Evolutionary conservation across 2,329 filamentous ascomycete species (phyloP).

Genomic region (Zasmidium citrigriseum): DNA sequence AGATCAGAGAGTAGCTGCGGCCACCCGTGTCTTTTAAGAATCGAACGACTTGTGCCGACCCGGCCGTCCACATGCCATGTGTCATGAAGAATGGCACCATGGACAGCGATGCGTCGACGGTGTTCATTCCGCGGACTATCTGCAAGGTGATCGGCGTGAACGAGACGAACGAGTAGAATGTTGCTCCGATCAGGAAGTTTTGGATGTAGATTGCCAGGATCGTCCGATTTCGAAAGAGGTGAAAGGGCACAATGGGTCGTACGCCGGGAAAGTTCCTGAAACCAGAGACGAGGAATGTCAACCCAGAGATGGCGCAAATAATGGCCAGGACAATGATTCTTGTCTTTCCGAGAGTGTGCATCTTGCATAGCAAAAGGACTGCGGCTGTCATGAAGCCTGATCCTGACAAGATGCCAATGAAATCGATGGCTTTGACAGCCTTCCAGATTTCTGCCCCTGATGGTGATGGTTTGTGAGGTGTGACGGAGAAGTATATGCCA

Average conservation of each 20-base stretch:
- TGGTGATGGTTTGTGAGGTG: too few species aligned
- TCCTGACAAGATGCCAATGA: too few species aligned
- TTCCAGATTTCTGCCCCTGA: too few species aligned
- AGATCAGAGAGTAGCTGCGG: slow-evolving; percentile 20
- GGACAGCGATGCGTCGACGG: slow-evolving; percentile 11
- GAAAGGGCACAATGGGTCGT: slow-evolving; percentile 26
- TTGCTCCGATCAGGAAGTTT: slow-evolving; percentile 24
- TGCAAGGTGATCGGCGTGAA: slow-evolving; percentile 24
- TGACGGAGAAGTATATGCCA: too few species aligned
- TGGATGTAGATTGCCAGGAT: slow-evolving; percentile 22
- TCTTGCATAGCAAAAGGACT: too few species aligned
- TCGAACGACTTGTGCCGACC: slow-evolving; percentile 17
- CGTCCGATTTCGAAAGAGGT: slow-evolving; percentile 25
- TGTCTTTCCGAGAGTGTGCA: too few species aligned
- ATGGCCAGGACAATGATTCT: too few species aligned
- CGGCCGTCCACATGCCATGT: slow-evolving; percentile 21
- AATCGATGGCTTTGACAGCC: too few species aligned
- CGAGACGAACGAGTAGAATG: slow-evolving; percentile 26
- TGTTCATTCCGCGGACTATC: slow-evolving; percentile 14
- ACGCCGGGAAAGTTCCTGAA: too few species aligned
- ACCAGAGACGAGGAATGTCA: too few species aligned
- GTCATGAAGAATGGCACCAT: slow-evolving; percentile 23
- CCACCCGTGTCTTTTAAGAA: slow-evolving; percentile 4
- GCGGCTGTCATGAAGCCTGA: too few species aligned
- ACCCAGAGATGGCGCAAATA: too few species aligned